Evolutionary conservation across 1,284 basidiomycete genomes (phyloP).

Genomic region (Cryptococcus sp.): DNA sequence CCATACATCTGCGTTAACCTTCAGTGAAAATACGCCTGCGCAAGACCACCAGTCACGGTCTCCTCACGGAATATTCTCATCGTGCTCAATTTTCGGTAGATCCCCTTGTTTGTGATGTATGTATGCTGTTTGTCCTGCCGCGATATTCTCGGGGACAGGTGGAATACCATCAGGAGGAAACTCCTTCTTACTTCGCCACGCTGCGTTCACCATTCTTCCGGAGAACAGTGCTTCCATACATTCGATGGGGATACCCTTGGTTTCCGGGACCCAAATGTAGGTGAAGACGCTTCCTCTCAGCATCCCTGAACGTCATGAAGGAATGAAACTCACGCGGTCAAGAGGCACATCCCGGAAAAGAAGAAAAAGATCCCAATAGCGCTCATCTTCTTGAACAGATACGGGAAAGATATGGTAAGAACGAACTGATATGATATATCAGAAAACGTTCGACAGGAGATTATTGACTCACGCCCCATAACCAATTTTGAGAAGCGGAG

Average conservation of each 20-base stretch:
- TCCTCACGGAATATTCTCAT: too few species aligned
- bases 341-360: constrained; percentile 25
- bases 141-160: constrained; percentile 8
- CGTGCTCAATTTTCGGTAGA: too few species aligned
- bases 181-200: constrained; percentile 25
- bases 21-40: too few species aligned
- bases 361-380: constrained; percentile 34
- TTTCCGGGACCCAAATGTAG: constrained; percentile 34
- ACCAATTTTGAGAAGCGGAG: too few species aligned
- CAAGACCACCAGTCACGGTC: too few species aligned
- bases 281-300: constrained; percentile 15
- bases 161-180: constrained; percentile 29
- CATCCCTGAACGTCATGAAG: neutral
- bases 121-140: neutral
- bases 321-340: constrained; percentile 14
- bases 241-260: constrained; percentile 32
- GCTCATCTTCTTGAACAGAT: constrained; percentile 29
- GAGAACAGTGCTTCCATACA: constrained; percentile 25
- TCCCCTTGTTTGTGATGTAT: too few species aligned
- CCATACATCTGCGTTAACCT: too few species aligned
- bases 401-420: constrained; percentile 24
- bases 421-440: too few species aligned
- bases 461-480: too few species aligned
- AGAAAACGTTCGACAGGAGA: too few species aligned
- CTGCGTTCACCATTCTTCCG: constrained; percentile 14